These are phyloP conservation scores for Cladophialophora carrionii DNA, from an alignment of 2,329 filamentous ascomycete species.

Conservation along the genomic window DNA sequence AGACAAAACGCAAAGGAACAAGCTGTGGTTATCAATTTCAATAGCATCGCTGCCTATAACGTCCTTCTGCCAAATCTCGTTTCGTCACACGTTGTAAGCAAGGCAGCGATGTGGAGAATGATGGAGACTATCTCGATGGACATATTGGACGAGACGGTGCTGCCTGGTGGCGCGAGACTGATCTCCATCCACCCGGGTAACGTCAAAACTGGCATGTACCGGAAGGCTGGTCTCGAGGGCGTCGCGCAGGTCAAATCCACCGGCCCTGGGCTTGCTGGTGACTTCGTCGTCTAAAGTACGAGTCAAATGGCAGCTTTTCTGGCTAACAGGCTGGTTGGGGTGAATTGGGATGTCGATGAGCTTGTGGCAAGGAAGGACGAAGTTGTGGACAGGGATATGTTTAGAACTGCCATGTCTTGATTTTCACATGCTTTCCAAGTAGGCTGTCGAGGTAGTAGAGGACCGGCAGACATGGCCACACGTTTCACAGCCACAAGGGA, in stretches of 20 bases:
- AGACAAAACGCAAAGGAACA: constrained; percentile 9
- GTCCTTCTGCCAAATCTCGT: constrained; percentile 6
- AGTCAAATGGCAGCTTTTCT: constrained; percentile 10
- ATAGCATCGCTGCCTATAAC: constrained; percentile 10
- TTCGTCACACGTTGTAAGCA: constrained; percentile 9
- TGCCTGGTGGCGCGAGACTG: constrained; percentile 1
- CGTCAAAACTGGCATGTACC: constrained; percentile 11
- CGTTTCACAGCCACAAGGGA: not conserved
- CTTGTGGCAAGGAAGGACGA: constrained; percentile 8
- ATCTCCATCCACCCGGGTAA: constrained; percentile 12
- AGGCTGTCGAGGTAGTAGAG: not conserved
- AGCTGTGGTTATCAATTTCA: constrained; percentile 13
- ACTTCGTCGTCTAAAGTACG: constrained; percentile 9
- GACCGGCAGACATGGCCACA: not conserved
- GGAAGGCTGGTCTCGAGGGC: constrained; percentile 6
- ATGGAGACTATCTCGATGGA: constrained; percentile 16
- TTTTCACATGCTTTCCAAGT: not conserved
- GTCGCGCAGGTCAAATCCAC: not conserved
- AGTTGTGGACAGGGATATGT: constrained; percentile 10
- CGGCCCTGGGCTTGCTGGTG: constrained; percentile 1
- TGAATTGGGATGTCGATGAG: constrained; percentile 13
- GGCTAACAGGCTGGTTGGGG: constrained; percentile 12
- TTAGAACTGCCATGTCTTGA: constrained; percentile 11
- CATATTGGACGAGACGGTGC: not conserved
- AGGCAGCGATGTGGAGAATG: constrained; percentile 16